These are phyloP conservation scores for Wickerhamomyces mucosus DNA, from an alignment of 805 yeast genomes.

Conservation along the genomic window DNA sequence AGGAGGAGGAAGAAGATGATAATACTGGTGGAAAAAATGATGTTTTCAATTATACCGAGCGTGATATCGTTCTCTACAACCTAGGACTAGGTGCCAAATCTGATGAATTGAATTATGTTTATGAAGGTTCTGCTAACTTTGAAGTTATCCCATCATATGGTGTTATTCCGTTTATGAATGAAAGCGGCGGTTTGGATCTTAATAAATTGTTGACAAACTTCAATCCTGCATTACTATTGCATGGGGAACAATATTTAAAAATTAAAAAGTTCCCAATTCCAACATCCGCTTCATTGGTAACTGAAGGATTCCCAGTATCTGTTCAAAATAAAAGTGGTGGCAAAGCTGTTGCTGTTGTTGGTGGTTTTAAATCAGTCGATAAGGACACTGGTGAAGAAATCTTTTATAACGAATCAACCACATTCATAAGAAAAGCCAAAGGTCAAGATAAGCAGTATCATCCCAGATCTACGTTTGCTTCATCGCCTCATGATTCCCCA, in stretches of 20 bases:
- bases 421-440: constrained; percentile 67
- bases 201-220: constrained; percentile 62
- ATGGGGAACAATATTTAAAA: constrained; percentile 91
- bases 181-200: constrained; percentile 45
- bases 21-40: constrained; percentile 34
- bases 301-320: constrained; percentile 60
- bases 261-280: constrained; percentile 73
- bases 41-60: constrained; percentile 49
- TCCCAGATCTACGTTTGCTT: constrained; percentile 50
- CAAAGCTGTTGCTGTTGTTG: constrained; percentile 68
- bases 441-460: constrained; percentile 38
- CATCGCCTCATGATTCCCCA: constrained; percentile 56
- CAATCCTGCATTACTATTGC: constrained; percentile 82
- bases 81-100: constrained; percentile 81
- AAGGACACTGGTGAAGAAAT: constrained; percentile 55
- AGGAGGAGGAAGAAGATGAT: constrained; percentile 36
- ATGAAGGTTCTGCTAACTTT: constrained; percentile 69
- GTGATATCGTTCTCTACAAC: constrained; percentile 76
- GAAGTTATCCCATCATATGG: constrained; percentile 86
- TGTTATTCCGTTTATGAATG: constrained; percentile 75
- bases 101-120: constrained; percentile 66
- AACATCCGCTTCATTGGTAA: constrained; percentile 50
- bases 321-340: constrained; percentile 70
- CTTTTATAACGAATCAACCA: constrained; percentile 76
- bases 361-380: constrained; percentile 64